phyloP scores from a whole-genome alignment of 2,329 filamentous ascomycete species.

The Colletotrichum aenigma region DNA sequence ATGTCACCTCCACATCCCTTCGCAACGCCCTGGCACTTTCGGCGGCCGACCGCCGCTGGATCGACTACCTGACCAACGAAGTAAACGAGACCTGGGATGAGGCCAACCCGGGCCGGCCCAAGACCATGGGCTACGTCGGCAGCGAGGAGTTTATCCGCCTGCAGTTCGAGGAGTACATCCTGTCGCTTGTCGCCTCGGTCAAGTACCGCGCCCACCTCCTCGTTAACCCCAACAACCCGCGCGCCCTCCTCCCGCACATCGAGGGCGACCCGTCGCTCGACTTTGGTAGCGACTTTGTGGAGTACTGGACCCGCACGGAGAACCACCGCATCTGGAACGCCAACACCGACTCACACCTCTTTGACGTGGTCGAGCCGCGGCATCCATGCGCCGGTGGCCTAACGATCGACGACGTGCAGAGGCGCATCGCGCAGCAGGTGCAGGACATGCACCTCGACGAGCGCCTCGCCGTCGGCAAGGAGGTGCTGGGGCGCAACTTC shows the following conservation, averaged over 20 bases:
- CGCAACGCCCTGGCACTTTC: slow-evolving; percentile 79
- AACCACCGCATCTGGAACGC: slow-evolving; percentile 90
- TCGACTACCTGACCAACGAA: slow-evolving; percentile 91
- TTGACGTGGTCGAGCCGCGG: slow-evolving; percentile 90
- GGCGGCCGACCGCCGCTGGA: slow-evolving; percentile 90
- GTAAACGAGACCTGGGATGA: slow-evolving; percentile 98
- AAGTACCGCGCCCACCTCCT: slow-evolving; percentile 82
- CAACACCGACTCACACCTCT: slow-evolving; percentile 83
- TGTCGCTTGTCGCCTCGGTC: slow-evolving; percentile 84
- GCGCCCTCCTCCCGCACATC: slow-evolving; percentile 65
- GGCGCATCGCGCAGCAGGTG: slow-evolving; percentile 88
- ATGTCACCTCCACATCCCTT: slow-evolving; percentile 80
- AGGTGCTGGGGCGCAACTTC: slow-evolving; percentile 88
- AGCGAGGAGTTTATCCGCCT: slow-evolving; percentile 97
- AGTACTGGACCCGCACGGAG: slow-evolving; percentile 86
- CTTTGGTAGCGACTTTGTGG: slow-evolving; percentile 83
- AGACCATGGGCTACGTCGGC: slow-evolving; percentile 91
- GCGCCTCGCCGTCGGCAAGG: slow-evolving; percentile 79
- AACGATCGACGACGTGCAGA: slow-evolving; percentile 92
- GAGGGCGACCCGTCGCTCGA: slow-evolving; percentile 87
- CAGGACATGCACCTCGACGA: slow-evolving; percentile 94
- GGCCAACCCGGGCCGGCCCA: slow-evolving; percentile 84
- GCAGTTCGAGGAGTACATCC: slow-evolving; percentile 95
- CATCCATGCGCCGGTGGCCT: slow-evolving; percentile 94
- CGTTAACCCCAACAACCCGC: slow-evolving; percentile 59